Conservation (phyloP, 768 basidiomycete genomes). For the Boletus rubropictus region DNA sequence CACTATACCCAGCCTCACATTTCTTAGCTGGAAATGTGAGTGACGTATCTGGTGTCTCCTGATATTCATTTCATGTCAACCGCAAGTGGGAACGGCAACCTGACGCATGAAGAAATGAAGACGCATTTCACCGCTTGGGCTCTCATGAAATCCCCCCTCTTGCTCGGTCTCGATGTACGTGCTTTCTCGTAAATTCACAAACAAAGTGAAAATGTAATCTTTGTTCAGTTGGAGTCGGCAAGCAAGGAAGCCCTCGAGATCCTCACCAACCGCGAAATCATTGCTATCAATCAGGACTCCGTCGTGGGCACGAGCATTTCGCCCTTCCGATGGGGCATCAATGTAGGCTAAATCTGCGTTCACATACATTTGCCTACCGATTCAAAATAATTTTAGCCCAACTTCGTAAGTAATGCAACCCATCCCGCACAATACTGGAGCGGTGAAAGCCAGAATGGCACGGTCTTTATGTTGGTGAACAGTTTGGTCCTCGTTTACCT, state of each 20-base stretch:
- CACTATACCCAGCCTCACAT: background rate
- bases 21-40: constrained; percentile 51
- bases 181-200: constrained; percentile 4
- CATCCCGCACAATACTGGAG: constrained; percentile 72
- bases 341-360: constrained; percentile 36
- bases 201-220: background rate
- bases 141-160: constrained; percentile 61
- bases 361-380: background rate
- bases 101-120: constrained; percentile 59
- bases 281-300: constrained; percentile 66
- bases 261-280: constrained; percentile 56
- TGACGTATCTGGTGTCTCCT: background rate
- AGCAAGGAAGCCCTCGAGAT: constrained; percentile 49
- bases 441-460: constrained; percentile 58
- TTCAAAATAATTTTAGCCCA: constrained; percentile 21
- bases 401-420: constrained; percentile 36
- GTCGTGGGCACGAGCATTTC: constrained; percentile 55
- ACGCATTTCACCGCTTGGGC: constrained; percentile 72
- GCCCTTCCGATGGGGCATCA: constrained; percentile 65
- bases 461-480: constrained; percentile 60
- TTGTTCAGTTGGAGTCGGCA: constrained; percentile 43
- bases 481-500: background rate
- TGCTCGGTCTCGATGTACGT: constrained; percentile 55
- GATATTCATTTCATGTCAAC: background rate
- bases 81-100: constrained; percentile 54